These are phyloP conservation scores for Andrographis paniculata DNA, from an alignment of 305 asterid genomes.

Conservation along the genomic window DNA sequence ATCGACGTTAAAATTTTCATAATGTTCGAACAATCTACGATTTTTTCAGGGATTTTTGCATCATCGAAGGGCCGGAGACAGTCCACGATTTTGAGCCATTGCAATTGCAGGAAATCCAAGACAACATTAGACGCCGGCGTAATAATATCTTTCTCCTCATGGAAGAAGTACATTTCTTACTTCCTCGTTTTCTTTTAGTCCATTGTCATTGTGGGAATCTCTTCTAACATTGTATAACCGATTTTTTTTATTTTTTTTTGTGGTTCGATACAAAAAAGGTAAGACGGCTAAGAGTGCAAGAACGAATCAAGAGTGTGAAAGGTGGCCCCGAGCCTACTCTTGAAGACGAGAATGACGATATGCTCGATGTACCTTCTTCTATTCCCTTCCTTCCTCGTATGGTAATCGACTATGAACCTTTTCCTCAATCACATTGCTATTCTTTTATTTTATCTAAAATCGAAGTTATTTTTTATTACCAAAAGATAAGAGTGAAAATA, in stretches of 20 bases:
- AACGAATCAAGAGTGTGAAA: conserved; percentile 44
- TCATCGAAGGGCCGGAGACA: conserved; percentile 91
- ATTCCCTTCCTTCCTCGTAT: conserved; percentile 85
- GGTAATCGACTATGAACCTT: conserved; percentile 34
- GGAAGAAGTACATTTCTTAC: conserved; percentile 63
- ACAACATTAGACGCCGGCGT: conserved; percentile 69
- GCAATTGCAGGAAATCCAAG: conserved; percentile 88
- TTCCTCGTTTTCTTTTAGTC: not conserved
- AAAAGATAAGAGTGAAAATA: no score
- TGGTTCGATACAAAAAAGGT: no score
- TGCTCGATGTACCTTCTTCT: conserved; percentile 81
- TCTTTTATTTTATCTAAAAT: no score
- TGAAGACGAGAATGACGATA: conserved; percentile 49
- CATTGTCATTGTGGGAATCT: not conserved
- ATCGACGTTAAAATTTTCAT: no score
- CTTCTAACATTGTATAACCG: not conserved
- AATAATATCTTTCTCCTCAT: conserved; percentile 80
- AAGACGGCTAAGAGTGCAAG: conserved; percentile 82
- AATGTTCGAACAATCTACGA: conserved; percentile 3
- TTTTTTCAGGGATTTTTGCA: conserved; percentile 69
- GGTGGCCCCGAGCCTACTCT: no score
- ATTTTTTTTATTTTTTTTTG: not conserved
- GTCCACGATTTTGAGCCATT: conserved; percentile 84
- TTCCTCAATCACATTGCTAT: no score
- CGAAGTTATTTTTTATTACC: no score